phyloP scores from a whole-genome alignment of 2,329 filamentous ascomycete species.

The Metarhizium brunneum region DNA sequence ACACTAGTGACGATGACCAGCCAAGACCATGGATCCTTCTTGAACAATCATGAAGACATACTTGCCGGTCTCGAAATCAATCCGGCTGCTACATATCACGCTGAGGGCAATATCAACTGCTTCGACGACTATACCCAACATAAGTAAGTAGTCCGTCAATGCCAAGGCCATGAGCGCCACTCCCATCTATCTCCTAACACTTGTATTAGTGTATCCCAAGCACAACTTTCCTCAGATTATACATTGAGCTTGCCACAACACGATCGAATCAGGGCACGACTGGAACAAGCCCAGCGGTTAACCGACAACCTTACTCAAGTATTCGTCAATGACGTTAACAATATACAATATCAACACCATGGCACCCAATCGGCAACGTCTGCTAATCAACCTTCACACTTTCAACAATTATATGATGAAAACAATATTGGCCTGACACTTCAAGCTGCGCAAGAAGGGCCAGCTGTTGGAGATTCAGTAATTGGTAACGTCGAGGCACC shows the following conservation, averaged over 20 bases:
- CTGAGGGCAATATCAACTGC: not conserved
- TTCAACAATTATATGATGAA: not conserved
- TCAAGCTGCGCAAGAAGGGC: not conserved
- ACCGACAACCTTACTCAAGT: not conserved
- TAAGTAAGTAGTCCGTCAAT: not conserved
- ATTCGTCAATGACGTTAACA: not conserved
- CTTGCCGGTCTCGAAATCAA: not conserved
- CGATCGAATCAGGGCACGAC: not conserved
- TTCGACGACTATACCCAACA: not conserved
- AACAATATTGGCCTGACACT: not conserved
- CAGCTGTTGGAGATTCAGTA: not conserved
- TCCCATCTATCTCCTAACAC: no score
- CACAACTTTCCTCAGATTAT: not conserved
- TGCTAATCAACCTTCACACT: not conserved
- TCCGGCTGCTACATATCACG: not conserved
- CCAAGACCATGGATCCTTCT: not conserved
- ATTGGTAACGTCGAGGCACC: no score
- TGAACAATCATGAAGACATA: not conserved
- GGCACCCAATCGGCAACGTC: no score
- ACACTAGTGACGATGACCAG: not conserved
- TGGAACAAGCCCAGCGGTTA: not conserved
- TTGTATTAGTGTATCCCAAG: not conserved
- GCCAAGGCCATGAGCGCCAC: not conserved
- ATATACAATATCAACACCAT: no score
- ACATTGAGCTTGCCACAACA: not conserved